phyloP scores from a whole-genome alignment of 805 yeast genomes.

The Wickerhamomyces alni region DNA sequence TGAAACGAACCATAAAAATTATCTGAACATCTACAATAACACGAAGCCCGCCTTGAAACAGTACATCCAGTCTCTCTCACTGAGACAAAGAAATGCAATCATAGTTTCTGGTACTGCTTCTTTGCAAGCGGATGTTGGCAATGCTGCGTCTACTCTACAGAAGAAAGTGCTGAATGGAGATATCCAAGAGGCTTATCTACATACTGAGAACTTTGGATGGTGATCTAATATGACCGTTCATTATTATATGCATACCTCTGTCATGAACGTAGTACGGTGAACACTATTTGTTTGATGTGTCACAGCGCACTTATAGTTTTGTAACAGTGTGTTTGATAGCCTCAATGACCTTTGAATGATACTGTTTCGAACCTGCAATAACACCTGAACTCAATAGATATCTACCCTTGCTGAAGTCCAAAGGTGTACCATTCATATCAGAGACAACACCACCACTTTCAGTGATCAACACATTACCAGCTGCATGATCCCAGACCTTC shows the following conservation, averaged over 20 bases:
- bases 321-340: constrained; percentile 18
- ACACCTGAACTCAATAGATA: constrained; percentile 79
- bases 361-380: constrained; percentile 59
- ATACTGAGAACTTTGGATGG: constrained; percentile 48
- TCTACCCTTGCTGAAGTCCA: constrained; percentile 86
- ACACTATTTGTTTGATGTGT: too few species aligned
- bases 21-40: constrained; percentile 4
- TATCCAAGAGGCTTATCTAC: constrained; percentile 41
- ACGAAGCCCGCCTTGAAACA: constrained; percentile 12
- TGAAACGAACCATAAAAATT: background rate
- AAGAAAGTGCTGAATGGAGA: constrained; percentile 20
- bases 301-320: constrained; percentile 6
- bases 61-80: constrained; percentile 1
- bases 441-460: constrained; percentile 93
- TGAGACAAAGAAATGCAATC: constrained; percentile 30
- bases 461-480: constrained; percentile 78
- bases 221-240: constrained; percentile 4
- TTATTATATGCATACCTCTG: too few species aligned
- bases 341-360: constrained; percentile 24
- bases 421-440: constrained; percentile 67
- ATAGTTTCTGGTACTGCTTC: constrained; percentile 41
- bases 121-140: constrained; percentile 33
- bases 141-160: constrained; percentile 36
- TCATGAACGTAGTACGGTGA: too few species aligned
- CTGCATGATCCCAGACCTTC: constrained; percentile 99